Evolutionary conservation across 164 flowering plant genomes (phyloP).

Genomic region (Umbellularia californica): DNA sequence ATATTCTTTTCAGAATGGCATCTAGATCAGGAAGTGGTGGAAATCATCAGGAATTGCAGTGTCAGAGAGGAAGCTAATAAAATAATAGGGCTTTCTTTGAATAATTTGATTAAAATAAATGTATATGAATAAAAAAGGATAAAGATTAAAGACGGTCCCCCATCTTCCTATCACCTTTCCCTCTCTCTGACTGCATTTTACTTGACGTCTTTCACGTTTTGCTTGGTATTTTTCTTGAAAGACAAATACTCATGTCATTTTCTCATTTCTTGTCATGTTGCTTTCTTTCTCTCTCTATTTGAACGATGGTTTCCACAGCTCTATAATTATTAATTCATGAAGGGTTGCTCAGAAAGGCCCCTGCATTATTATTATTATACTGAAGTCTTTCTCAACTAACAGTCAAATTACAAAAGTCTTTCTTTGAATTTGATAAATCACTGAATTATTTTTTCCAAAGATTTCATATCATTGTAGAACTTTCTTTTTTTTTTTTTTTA

Average conservation of each 20-base stretch:
- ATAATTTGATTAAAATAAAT: neutral
- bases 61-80: conserved; percentile 5
- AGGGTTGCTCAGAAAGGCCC: neutral
- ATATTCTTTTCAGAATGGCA: too few species aligned
- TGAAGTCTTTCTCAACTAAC: too few species aligned
- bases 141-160: conserved; percentile 4
- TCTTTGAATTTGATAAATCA: too few species aligned
- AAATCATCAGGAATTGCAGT: neutral
- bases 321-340: neutral
- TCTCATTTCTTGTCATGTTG: neutral
- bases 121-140: neutral
- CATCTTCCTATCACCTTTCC: neutral
- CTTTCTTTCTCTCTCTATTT: neutral
- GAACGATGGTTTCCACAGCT: too few species aligned
- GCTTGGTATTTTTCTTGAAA: neutral
- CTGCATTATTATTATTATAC: too few species aligned
- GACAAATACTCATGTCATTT: neutral
- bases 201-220: neutral
- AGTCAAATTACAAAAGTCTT: too few species aligned
- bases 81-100: neutral
- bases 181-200: neutral
- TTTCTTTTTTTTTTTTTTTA: too few species aligned
- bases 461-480: too few species aligned
- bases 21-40: too few species aligned
- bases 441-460: too few species aligned